Percentiles rank a stretch among this genome's conserved stretches.
Evolutionary conservation across 768 basidiomycete genomes (phyloP).

Genomic region (Nevesoporus exiguus): DNA sequence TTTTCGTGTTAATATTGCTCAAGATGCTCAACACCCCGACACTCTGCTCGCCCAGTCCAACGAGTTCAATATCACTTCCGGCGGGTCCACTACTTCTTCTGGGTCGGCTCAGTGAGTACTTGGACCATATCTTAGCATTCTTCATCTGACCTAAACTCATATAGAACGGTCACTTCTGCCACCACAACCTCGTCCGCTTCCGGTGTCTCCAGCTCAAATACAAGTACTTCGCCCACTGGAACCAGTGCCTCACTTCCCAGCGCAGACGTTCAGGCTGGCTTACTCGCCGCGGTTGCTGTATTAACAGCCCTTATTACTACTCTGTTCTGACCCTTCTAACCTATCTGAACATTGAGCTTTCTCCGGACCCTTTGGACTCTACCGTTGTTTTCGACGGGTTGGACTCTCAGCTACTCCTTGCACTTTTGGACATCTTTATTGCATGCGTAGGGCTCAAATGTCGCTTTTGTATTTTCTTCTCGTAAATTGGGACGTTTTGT

Average conservation of each 20-base stretch:
- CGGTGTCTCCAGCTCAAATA: slow-evolving; percentile 23
- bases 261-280: slow-evolving; percentile 28
- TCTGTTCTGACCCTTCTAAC: slow-evolving; percentile 15
- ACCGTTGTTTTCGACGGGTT: neutral
- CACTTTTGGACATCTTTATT: neutral
- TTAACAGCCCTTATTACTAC: slow-evolving; percentile 33
- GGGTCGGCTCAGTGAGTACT: slow-evolving; percentile 17
- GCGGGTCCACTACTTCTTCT: slow-evolving; percentile 15
- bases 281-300: slow-evolving; percentile 35
- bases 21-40: slow-evolving; percentile 41
- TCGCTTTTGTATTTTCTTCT: neutral
- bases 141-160: neutral
- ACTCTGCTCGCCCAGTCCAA: slow-evolving; percentile 69
- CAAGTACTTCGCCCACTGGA: slow-evolving; percentile 27
- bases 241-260: slow-evolving; percentile 31
- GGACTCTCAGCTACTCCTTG: too few relatives aligned
- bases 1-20: slow-evolving; percentile 74
- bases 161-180: slow-evolving; percentile 11
- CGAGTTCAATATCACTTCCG: slow-evolving; percentile 50
- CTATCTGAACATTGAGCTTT: neutral
- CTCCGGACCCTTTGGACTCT: neutral
- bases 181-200: slow-evolving; percentile 15
- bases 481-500: neutral
- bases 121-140: neutral
- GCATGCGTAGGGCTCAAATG: too few relatives aligned